Evolutionary conservation across 2,329 filamentous ascomycete species (phyloP).

Genomic region (Blastomyces emzantsi): DNA sequence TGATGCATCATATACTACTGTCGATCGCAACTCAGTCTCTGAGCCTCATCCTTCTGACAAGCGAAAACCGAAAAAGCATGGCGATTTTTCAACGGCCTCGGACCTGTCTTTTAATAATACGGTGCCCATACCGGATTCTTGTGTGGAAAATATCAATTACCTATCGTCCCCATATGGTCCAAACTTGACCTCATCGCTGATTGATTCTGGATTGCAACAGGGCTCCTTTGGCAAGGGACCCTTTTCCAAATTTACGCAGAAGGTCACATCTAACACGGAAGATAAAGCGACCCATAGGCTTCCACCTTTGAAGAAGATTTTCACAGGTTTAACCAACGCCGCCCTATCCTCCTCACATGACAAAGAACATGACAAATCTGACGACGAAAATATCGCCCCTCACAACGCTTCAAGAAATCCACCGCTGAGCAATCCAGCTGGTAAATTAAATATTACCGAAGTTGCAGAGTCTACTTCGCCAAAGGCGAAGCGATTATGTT

Average conservation of each 20-base stretch:
- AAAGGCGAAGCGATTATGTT: slow-evolving; percentile 9
- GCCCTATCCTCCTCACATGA: slow-evolving; percentile 7
- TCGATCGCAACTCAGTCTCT: not conserved
- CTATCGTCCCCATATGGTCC: slow-evolving; percentile 9
- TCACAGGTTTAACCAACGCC: slow-evolving; percentile 16
- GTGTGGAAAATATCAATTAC: not conserved
- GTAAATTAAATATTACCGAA: slow-evolving; percentile 15
- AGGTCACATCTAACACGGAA: slow-evolving; percentile 23
- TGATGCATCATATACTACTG: slow-evolving; percentile 7
- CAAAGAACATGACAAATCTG: slow-evolving; percentile 15
- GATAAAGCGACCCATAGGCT: slow-evolving; percentile 21
- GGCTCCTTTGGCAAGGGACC: slow-evolving; percentile 22
- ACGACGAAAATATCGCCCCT: slow-evolving; percentile 18
- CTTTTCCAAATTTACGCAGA: slow-evolving; percentile 29
- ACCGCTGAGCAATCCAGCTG: slow-evolving; percentile 9
- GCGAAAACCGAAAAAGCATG: not conserved
- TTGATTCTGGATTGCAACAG: slow-evolving; percentile 21
- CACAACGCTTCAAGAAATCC: slow-evolving; percentile 16
- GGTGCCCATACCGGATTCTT: not conserved
- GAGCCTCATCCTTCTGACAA: not conserved
- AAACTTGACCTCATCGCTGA: slow-evolving; percentile 17
- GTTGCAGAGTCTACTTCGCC: slow-evolving; percentile 5
- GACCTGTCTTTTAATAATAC: not conserved
- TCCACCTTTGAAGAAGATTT: slow-evolving; percentile 14
- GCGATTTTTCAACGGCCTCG: slow-evolving; percentile 1